Conservation (phyloP, 148 eudicot genomes). For the Cornus kousa region DNA sequence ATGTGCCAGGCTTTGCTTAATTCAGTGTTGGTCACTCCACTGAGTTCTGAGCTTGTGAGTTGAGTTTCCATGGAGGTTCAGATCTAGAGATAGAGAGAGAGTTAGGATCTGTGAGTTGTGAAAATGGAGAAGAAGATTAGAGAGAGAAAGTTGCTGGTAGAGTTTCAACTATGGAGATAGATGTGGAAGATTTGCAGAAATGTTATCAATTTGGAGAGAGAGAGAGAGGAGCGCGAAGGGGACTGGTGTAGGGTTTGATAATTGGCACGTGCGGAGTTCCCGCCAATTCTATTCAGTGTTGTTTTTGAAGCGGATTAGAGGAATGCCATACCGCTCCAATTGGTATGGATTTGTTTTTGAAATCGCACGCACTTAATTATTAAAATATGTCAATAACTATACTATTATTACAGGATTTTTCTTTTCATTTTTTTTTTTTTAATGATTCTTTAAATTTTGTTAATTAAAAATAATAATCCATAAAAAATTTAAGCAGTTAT, state of each 20-base stretch:
- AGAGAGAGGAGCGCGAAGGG: neutral
- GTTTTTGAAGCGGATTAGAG: neutral
- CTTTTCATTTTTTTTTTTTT: too few species aligned
- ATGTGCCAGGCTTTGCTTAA: conserved; percentile 59
- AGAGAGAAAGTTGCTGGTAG: too few species aligned
- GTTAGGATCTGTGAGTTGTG: neutral
- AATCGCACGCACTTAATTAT: too few species aligned
- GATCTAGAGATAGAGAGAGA: conserved; percentile 3
- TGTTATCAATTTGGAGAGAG: conserved; percentile 5
- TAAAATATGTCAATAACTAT: too few species aligned
- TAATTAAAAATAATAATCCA: too few species aligned
- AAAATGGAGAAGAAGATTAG: neutral
- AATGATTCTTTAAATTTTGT: too few species aligned
- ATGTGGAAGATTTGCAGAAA: neutral
- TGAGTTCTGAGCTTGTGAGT: conserved; percentile 17
- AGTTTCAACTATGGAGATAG: neutral
- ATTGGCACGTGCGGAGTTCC: conserved; percentile 19
- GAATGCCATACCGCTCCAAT: too few species aligned
- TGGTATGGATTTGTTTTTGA: too few species aligned
- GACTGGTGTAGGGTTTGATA: conserved; percentile 15
- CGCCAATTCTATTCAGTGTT: conserved; percentile 15
- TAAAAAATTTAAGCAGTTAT: too few species aligned
- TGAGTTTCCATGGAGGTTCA: conserved; percentile 24
- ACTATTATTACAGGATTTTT: too few species aligned
- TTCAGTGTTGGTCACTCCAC: conserved; percentile 15